phyloP scores from a whole-genome alignment of 805 yeast genomes.

The Blastobotrys peoriensis region DNA sequence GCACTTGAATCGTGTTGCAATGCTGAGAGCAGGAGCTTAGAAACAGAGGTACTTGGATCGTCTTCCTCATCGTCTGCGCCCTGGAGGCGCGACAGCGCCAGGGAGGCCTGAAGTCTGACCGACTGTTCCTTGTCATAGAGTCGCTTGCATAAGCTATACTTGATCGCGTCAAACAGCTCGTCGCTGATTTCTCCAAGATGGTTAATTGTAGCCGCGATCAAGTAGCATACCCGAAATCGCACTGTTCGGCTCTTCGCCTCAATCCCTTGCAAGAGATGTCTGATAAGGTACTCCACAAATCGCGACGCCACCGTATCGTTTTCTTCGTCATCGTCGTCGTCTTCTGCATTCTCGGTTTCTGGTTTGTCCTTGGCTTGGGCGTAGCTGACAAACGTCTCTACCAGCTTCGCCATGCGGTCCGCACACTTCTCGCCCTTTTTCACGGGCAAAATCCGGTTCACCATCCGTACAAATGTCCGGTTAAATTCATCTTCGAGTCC shows the following conservation, averaged over 20 bases:
- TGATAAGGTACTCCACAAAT: constrained; percentile 55
- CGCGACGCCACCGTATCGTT: constrained; percentile 39
- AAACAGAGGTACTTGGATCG: constrained; percentile 28
- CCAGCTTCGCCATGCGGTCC: constrained; percentile 67
- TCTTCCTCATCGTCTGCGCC: constrained; percentile 38
- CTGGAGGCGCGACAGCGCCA: constrained; percentile 75
- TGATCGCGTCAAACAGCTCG: constrained; percentile 57
- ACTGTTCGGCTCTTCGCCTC: constrained; percentile 73
- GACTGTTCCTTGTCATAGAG: constrained; percentile 60
- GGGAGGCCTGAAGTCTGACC: constrained; percentile 79
- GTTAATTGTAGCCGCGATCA: constrained; percentile 64
- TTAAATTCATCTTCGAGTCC: constrained; percentile 55
- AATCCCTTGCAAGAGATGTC: constrained; percentile 69
- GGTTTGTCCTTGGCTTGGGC: constrained; percentile 25
- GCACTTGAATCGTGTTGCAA: constrained; percentile 76
- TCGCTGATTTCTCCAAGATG: constrained; percentile 71
- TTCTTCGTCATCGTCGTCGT: constrained; percentile 29
- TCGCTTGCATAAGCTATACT: constrained; percentile 56
- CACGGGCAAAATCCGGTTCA: constrained; percentile 60
- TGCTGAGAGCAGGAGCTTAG: constrained; percentile 42
- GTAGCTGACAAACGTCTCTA: constrained; percentile 51
- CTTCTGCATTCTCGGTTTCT: constrained; percentile 26
- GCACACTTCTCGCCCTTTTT: constrained; percentile 67
- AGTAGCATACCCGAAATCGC: constrained; percentile 71
- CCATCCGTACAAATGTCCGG: constrained; percentile 49